phyloP scores from a whole-genome alignment of 768 basidiomycete species.

The Boletus tylopilopsis region DNA sequence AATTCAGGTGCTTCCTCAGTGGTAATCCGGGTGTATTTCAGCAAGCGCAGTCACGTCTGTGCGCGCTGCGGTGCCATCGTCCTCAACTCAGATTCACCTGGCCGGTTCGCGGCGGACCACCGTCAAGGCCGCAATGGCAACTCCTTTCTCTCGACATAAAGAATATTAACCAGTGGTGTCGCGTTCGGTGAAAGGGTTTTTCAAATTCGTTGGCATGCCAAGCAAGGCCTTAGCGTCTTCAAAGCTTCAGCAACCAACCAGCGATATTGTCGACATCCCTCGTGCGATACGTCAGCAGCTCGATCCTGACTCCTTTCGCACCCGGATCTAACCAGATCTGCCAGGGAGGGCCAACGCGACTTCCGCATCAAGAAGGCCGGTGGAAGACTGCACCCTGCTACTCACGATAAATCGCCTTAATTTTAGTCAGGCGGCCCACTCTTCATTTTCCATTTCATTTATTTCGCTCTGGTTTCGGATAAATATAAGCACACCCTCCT shows the following conservation, averaged over 20 bases:
- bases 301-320: slow-evolving; percentile 9
- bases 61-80: no score
- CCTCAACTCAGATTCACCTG: slow-evolving; percentile 5
- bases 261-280: not conserved
- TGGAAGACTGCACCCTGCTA: slow-evolving; percentile 18
- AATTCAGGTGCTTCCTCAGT: slow-evolving; percentile 1
- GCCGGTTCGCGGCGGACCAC: slow-evolving; percentile 7
- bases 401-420: slow-evolving; percentile 26
- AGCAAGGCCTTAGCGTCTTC: not conserved
- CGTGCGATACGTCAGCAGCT: not conserved
- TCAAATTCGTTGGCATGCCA: not conserved
- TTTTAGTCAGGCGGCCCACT: slow-evolving; percentile 27
- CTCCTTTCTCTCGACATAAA: slow-evolving; percentile 5
- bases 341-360: slow-evolving; percentile 7
- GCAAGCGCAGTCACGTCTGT: no score
- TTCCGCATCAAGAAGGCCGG: slow-evolving; percentile 27
- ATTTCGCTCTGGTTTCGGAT: slow-evolving; percentile 13
- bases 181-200: not conserved
- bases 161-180: no score
- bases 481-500: slow-evolving; percentile 24
- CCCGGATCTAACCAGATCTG: slow-evolving; percentile 21
- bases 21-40: not conserved
- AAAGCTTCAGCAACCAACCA: not conserved
- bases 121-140: slow-evolving; percentile 14
- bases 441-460: slow-evolving; percentile 13